Percentiles rank a stretch among this genome's conserved stretches.
Evolutionary conservation across 2,329 filamentous ascomycete species (phyloP).

Genomic region (Myriangium duriaei): DNA sequence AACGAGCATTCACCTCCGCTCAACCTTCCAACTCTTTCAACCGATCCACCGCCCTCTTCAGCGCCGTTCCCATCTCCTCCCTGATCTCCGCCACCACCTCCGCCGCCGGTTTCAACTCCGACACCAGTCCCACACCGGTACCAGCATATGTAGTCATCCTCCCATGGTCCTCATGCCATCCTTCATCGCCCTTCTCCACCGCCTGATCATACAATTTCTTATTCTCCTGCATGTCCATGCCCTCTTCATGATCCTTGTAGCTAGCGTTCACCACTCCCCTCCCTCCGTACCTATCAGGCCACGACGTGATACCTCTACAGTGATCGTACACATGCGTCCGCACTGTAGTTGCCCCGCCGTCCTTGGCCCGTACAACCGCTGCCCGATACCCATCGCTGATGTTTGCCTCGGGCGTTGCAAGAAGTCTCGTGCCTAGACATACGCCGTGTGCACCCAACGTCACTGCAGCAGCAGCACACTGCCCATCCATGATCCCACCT

Average conservation of each 20-base stretch:
- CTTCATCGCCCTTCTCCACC: constrained; percentile 34
- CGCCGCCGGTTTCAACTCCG: constrained; percentile 34
- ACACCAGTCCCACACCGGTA: constrained; percentile 47
- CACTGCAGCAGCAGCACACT: constrained; percentile 42
- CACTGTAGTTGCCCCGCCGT: constrained; percentile 40
- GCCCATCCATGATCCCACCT: constrained; percentile 44
- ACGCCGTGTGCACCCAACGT: constrained; percentile 40
- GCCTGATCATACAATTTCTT: constrained; percentile 34
- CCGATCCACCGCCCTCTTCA: constrained; percentile 15
- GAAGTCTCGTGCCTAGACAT: constrained; percentile 52
- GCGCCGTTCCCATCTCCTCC: constrained; percentile 21
- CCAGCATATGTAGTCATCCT: constrained; percentile 51
- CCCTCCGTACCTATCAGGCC: constrained; percentile 46
- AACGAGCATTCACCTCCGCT: too few relatives aligned
- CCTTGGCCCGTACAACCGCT: constrained; percentile 33
- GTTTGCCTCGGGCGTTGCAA: constrained; percentile 38
- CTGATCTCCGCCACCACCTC: constrained; percentile 41
- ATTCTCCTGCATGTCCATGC: constrained; percentile 30
- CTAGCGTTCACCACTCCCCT: constrained; percentile 45
- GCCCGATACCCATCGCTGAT: constrained; percentile 34
- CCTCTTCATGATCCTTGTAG: constrained; percentile 28
- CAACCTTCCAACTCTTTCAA: too few relatives aligned
- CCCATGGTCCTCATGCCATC: constrained; percentile 37
- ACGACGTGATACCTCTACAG: constrained; percentile 42
- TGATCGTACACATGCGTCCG: constrained; percentile 41